phyloP scores from a whole-genome alignment of 192 early-diverging fungal species.

The Mortierella hygrophila region DNA sequence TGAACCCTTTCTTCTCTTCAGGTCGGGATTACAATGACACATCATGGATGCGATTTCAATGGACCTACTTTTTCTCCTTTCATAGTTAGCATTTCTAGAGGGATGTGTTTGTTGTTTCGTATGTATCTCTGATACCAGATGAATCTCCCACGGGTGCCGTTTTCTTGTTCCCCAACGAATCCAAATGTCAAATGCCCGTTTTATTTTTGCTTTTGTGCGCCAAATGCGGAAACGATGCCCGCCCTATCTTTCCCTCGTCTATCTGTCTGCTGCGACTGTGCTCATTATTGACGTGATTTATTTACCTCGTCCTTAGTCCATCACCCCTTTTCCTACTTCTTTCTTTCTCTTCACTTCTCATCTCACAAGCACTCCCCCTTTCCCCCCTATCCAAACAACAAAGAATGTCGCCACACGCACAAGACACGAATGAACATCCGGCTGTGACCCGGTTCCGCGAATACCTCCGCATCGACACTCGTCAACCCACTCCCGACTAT shows the following conservation, averaged over 20 bases:
- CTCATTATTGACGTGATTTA: background rate
- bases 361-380: background rate
- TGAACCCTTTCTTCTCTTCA: no score
- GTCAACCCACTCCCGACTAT: constrained; percentile 90
- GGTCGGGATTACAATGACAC: no score
- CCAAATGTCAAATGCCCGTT: background rate
- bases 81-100: no score
- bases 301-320: no score
- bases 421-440: constrained; percentile 58
- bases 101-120: no score
- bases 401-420: background rate
- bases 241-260: background rate
- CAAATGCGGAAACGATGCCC: background rate
- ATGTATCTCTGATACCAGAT: no score
- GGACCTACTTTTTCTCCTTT: no score
- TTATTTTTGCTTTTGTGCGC: background rate
- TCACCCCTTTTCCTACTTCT: background rate
- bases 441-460: constrained; percentile 80
- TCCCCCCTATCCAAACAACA: background rate
- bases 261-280: background rate
- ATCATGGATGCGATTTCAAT: no score
- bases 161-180: background rate
- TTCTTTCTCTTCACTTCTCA: background rate
- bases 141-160: no score
- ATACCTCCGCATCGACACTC: constrained; percentile 88